Base-by-base conservation (phyloP, 805 yeast genomes). In the Saturnispora galanensis region DNA sequence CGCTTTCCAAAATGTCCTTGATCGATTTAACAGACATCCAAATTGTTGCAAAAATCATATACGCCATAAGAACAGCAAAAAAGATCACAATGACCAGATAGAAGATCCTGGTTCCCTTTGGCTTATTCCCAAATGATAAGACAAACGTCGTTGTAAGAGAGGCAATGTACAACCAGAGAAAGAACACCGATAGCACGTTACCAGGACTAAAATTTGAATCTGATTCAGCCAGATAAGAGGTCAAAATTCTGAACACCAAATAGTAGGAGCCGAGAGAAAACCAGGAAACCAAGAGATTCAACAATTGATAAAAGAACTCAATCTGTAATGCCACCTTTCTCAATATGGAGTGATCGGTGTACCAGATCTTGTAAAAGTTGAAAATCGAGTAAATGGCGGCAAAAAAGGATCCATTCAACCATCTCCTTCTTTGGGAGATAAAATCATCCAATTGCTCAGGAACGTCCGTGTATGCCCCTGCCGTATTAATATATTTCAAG, bases 321-420 rank as follows among this genome's bases (percentile, higher is more conserved):
- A 90, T 57, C 48, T 79, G 85, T 39, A 90, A 65, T 56, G 81
- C 67, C 32, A 87, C 52, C 56, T 87, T 87, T 50, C 97, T 73
- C 2, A 65, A 53, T 17, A 75, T 49, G 8, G 81, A 72, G 63
- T 90, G 98, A 16, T 81, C 79, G 13, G 95, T 81, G 2, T 70
- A 60, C 89, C 95, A 84, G 39, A 93, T 73, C 50, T 77, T 75
- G 52, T 75, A 76, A 61, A 81, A 79, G 62, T 89, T 95, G 47
- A 79, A 74, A 45, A 86, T 74, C 0, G 97, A 79, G 59, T 93
- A 90, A 46, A 88, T 71, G 8, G 95, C 93, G 0, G 97, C 97
- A 66, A 93, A 90, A 57, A 93, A 84, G 0, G 97, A 88, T 45
- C 97, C 97, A 61, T 90, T 90, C 52, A 90, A 74, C 97, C 97